Conservation (phyloP, 192 early-diverging fungal species). For the Geranomyces michiganensis region DNA sequence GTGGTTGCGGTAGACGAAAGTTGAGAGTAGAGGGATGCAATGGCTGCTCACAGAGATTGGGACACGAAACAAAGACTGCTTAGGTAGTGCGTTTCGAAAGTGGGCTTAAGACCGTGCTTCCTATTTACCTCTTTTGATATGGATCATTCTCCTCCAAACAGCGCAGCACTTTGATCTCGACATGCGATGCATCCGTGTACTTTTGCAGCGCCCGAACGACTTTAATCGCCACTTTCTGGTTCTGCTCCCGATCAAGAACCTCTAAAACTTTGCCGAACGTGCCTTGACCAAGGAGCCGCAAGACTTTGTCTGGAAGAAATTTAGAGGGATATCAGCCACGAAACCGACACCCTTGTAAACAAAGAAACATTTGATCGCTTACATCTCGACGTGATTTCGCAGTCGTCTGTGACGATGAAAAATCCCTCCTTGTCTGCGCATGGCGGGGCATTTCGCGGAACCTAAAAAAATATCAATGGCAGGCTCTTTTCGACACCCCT, state of each 20-base stretch:
- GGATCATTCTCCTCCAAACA: slow-evolving; percentile 81
- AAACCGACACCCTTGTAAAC: neutral
- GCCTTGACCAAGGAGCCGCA: slow-evolving; percentile 88
- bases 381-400: slow-evolving; percentile 80
- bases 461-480: no score
- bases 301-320: slow-evolving; percentile 70
- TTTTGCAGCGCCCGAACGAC: slow-evolving; percentile 92
- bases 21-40: slow-evolving; percentile 85
- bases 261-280: slow-evolving; percentile 98
- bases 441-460: neutral
- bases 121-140: slow-evolving; percentile 74
- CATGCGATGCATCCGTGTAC: slow-evolving; percentile 89
- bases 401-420: slow-evolving; percentile 76
- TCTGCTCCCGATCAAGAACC: slow-evolving; percentile 67
- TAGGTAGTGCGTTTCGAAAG: slow-evolving; percentile 7
- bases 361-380: slow-evolving; percentile 24
- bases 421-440: slow-evolving; percentile 84
- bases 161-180: slow-evolving; percentile 87
- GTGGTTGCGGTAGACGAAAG: slow-evolving; percentile 90
- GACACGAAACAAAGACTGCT: no score
- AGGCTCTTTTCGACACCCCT: no score
- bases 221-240: slow-evolving; percentile 75
- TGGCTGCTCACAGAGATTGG: slow-evolving; percentile 60
- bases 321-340: neutral
- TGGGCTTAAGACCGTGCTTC: no score